Percentiles rank a stretch among this genome's conserved stretches.
These are phyloP conservation scores for Scheffersomyces lignosus DNA, from an alignment of 805 yeast genomes.

Conservation along the genomic window DNA sequence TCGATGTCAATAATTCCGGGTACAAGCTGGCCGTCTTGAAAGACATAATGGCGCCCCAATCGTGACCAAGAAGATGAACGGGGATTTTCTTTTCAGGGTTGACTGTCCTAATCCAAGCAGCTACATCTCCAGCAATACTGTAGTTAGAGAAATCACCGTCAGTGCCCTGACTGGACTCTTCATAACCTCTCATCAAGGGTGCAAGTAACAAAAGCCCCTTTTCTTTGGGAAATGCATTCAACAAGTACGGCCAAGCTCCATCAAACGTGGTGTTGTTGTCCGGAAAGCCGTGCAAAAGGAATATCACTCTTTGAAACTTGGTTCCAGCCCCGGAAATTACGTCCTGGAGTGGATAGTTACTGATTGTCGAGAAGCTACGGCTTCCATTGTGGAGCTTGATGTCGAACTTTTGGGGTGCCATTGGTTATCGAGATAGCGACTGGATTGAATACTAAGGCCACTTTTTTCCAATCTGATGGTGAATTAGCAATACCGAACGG, in stretches of 20 bases:
- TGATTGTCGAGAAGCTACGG: conserved; percentile 20
- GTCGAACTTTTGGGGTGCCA: not conserved
- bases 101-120: conserved; percentile 30
- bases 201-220: conserved; percentile 24
- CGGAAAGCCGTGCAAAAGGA: conserved; percentile 28
- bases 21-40: conserved; percentile 34
- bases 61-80: conserved; percentile 43
- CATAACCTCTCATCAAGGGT: conserved; percentile 41
- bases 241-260: conserved; percentile 21
- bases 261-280: conserved; percentile 33
- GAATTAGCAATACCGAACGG: no score
- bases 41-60: conserved; percentile 44
- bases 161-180: conserved; percentile 27
- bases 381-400: conserved; percentile 15
- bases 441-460: no score
- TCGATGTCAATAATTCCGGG: conserved; percentile 33
- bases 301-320: conserved; percentile 7
- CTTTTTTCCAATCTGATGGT: no score
- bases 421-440: no score
- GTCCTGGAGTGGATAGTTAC: conserved; percentile 14
- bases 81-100: conserved; percentile 16
- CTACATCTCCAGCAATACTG: conserved; percentile 35
- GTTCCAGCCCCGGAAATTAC: conserved; percentile 11
- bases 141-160: conserved; percentile 23
- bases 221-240: conserved; percentile 13